Base-by-base conservation (phyloP, 2,329 filamentous ascomycete species). In the Pseudogymnoascus sp. region DNA sequence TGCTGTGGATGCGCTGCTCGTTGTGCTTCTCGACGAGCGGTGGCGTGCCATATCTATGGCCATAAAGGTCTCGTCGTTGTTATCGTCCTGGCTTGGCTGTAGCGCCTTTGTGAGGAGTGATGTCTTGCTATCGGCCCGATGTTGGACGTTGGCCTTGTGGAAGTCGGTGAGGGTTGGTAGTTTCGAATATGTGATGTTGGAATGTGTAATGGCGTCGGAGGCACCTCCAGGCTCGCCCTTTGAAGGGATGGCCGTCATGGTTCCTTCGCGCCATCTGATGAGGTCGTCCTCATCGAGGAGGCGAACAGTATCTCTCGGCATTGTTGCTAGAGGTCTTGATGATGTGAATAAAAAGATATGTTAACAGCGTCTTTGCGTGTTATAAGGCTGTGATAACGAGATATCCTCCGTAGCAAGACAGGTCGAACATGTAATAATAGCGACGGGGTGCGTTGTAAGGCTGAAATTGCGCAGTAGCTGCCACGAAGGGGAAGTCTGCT, bases 61-160 rank as follows among this genome's bases (percentile, higher is more conserved):
- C 62, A 76, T 69, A 67, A 78, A 64, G 5, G 72, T 66, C 33
- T 83, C 82, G 68, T 87, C 78, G 56, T 16, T 26, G 35, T 60
- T 60, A 35, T 60, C 56, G 74, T 89, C 86, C 1, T 86, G 84
- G 60, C 83, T 82, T 70, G 82, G 84, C 75, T 88, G 86, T 62
- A 98, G 84, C 37, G 93, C 93, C 72, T 87, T 88, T 24, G 95
- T 98, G 70, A 99, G 80, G 40, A 99, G 84, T 12, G 95, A 98
- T 71, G 91, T 85, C 69, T 90, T 86, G 61, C 83, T 84, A 62
- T 84, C 81, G 33, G 74, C 78, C 35, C 81, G 75, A 40, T 78
- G 77, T 70, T 78, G 78, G n/a, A 77, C 70, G 31, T 75, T 63
- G 6, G 72, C 70, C 61, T 74, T 75, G 28, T 74, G 72, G 43